Evolutionary conservation across 2,329 filamentous ascomycete species (phyloP).

Genomic region (Penicillium sp.): DNA sequence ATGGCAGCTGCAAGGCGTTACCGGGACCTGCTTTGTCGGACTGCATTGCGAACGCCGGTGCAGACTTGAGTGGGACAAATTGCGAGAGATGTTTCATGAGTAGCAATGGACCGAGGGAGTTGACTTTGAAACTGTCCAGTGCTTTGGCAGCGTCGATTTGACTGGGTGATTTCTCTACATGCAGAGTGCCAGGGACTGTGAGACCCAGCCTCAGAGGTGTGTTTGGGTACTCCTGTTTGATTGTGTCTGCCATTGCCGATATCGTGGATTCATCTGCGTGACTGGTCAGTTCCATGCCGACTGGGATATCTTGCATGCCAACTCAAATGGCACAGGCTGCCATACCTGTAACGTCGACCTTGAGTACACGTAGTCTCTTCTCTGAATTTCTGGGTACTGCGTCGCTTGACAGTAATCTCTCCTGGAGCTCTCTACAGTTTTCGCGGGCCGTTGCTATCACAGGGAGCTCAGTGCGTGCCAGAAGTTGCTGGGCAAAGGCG

Average conservation of each 20-base stretch:
- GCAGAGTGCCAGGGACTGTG: constrained; percentile 70
- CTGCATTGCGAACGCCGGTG: constrained; percentile 35
- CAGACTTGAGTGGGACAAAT: constrained; percentile 66
- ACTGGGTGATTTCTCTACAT: constrained; percentile 69
- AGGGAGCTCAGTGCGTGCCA: constrained; percentile 58
- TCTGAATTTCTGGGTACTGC: constrained; percentile 42
- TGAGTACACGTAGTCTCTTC: constrained; percentile 53
- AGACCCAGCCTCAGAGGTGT: constrained; percentile 69
- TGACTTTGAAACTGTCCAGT: constrained; percentile 71
- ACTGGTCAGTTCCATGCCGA: background rate
- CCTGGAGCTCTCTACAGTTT: constrained; percentile 52
- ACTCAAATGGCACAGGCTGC: background rate
- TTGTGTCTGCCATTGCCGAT: constrained; percentile 55
- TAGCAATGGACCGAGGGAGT: constrained; percentile 72
- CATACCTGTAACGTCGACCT: constrained; percentile 60
- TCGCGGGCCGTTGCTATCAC: constrained; percentile 63
- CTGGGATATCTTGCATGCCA: background rate
- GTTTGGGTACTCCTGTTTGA: constrained; percentile 56
- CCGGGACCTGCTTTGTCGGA: constrained; percentile 6
- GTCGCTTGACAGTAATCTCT: constrained; percentile 54
- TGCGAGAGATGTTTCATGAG: constrained; percentile 73
- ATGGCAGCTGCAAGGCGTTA: constrained; percentile 44
- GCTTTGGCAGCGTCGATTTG: constrained; percentile 65
- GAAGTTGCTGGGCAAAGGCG: constrained; percentile 59
- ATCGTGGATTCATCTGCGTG: constrained; percentile 64